These are phyloP conservation scores for Phytopythium helicoides DNA, from an alignment of 352 stramenopile species.

Conservation along the genomic window DNA sequence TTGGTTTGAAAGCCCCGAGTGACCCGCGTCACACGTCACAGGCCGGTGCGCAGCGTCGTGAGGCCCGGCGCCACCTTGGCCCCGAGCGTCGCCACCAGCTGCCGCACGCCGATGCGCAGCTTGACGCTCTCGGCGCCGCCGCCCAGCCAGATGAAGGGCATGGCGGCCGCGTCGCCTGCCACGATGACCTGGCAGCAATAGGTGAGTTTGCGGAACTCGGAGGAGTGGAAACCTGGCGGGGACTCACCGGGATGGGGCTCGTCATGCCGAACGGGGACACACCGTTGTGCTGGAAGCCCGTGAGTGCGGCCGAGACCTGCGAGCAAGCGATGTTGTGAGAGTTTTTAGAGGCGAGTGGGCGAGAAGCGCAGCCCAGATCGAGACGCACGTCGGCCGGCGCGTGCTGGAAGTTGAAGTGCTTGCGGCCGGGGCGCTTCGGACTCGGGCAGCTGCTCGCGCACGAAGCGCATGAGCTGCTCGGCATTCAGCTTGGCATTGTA, in stretches of 20 bases:
- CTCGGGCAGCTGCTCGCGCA: constrained; percentile 60
- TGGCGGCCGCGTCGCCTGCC: constrained; percentile 43
- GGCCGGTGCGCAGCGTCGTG: constrained; percentile 47
- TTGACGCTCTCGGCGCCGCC: constrained; percentile 78
- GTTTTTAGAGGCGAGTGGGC: too few species aligned
- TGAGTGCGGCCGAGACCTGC: constrained; percentile 65
- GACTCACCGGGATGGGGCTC: constrained; percentile 59
- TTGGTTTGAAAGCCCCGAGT: background rate
- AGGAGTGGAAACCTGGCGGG: too few species aligned
- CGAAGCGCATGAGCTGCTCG: constrained; percentile 81
- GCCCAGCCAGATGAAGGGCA: constrained; percentile 80
- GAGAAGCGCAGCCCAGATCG: background rate
- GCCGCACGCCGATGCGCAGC: constrained; percentile 64
- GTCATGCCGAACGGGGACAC: constrained; percentile 84
- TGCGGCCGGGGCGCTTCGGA: constrained; percentile 53
- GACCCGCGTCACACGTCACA: constrained; percentile 7
- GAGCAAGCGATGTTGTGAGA: background rate
- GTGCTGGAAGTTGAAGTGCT: constrained; percentile 89
- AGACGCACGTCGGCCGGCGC: constrained; percentile 54
- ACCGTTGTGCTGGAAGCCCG: constrained; percentile 85
- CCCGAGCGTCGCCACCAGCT: constrained; percentile 51
- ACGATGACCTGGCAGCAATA: constrained; percentile 57
- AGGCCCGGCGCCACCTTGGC: constrained; percentile 58
- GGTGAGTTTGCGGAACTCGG: too few species aligned
- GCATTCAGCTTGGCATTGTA: constrained; percentile 84